These are phyloP conservation scores for Erodium maritimum DNA, from an alignment of 345 rosid genomes.

Conservation along the genomic window DNA sequence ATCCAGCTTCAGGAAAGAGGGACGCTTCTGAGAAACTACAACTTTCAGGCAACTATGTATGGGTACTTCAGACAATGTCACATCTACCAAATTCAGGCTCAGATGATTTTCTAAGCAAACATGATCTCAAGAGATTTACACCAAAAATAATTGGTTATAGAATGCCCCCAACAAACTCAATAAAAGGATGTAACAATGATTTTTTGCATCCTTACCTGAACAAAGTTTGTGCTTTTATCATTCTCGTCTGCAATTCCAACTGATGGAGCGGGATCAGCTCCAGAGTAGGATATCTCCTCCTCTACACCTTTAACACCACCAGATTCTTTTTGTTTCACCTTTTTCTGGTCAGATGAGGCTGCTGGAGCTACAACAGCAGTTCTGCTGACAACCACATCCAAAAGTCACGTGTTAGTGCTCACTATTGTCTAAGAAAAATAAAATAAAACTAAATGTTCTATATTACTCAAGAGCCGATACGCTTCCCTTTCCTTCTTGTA, in stretches of 20 bases:
- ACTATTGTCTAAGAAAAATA: background rate
- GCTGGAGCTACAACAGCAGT: constrained; percentile 17
- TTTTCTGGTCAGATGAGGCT: constrained; percentile 14
- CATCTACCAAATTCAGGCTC: background rate
- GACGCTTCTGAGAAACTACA: no score
- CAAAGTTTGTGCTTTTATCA: constrained; percentile 36
- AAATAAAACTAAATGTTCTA: background rate
- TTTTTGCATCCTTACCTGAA: constrained; percentile 32
- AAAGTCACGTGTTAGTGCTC: background rate
- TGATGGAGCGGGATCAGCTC: constrained; percentile 29
- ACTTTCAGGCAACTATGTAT: no score
- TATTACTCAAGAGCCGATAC: no score
- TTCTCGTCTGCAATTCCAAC: constrained; percentile 41
- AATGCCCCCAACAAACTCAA: background rate
- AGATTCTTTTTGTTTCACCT: constrained; percentile 22
- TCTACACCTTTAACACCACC: constrained; percentile 25
- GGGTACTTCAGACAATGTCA: background rate
- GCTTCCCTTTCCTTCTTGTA: no score
- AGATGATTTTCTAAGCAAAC: no score
- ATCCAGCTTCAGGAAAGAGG: no score
- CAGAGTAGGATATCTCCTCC: constrained; percentile 19
- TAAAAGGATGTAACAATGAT: background rate
- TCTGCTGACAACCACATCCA: constrained; percentile 26
- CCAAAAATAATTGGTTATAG: background rate
- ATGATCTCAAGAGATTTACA: no score